phyloP scores from a whole-genome alignment of 2,329 filamentous ascomycete genomes.

The Verticillium longisporum region DNA sequence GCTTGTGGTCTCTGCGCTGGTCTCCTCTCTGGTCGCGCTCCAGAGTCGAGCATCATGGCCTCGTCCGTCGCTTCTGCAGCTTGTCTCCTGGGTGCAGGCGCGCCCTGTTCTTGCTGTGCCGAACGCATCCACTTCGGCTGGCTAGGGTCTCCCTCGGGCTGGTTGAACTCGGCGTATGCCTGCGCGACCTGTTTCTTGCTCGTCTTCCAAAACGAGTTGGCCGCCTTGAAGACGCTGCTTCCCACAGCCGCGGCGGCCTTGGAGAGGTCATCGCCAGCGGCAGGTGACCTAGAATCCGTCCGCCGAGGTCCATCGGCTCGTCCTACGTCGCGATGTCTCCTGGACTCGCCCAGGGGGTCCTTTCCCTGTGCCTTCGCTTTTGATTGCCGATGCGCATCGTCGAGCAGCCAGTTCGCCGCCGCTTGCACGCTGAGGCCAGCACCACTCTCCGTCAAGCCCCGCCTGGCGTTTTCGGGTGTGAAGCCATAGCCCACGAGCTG shows the following conservation, averaged over 20 bases:
- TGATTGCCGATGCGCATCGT: conserved; percentile 81
- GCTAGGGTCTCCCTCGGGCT: conserved; percentile 56
- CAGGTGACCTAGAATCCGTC: conserved; percentile 49
- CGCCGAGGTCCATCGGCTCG: conserved; percentile 13
- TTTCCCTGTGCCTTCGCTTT: conserved; percentile 61
- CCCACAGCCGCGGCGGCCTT: conserved; percentile 80
- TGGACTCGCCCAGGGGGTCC: conserved; percentile 34
- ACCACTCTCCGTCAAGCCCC: conserved; percentile 74
- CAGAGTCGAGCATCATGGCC: conserved; percentile 72
- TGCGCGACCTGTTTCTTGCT: conserved; percentile 90
- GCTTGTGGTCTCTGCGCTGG: conserved; percentile 8
- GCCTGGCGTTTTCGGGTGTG: conserved; percentile 71
- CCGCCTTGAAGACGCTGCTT: conserved; percentile 81
- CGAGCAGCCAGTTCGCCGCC: conserved; percentile 82
- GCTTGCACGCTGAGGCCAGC: conserved; percentile 75
- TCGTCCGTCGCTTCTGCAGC: conserved; percentile 54
- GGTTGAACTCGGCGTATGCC: conserved; percentile 79
- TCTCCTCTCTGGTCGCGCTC: conserved; percentile 45
- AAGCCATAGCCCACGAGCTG: conserved; percentile 96
- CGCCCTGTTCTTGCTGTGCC: conserved; percentile 40
- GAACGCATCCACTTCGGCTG: conserved; percentile 97
- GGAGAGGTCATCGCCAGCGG: conserved; percentile 62
- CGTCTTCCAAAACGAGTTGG: conserved; percentile 91
- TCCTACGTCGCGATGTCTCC: conserved; percentile 27
- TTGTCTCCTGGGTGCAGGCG: conserved; percentile 16